Evolutionary conservation across 2,329 filamentous ascomycete species (phyloP), one percentile per base, ranked within the genome.

Genomic region (Pseudocercospora pini-densiflorae): DNA sequence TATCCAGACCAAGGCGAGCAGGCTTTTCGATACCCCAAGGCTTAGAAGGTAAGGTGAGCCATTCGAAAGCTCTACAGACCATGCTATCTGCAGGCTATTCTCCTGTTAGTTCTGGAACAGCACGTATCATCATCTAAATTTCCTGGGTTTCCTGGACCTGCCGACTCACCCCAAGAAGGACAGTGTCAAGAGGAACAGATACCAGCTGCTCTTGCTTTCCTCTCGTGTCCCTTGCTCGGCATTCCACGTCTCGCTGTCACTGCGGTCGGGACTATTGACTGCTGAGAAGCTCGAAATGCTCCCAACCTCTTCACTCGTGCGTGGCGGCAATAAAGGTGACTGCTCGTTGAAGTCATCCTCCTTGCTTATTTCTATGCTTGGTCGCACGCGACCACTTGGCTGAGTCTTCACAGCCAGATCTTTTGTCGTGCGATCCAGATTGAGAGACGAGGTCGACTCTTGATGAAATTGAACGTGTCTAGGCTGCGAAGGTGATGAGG

Each of bases 61-160:
- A 82, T 97, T 94, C 62, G 93, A 97, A 49, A 97, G 85, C 79
- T 98, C 94, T 49, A 97, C 93, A 1, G 94, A 94, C 94, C 94
- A 98, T 29, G 94, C 93, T 72, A 98, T 91, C 81, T 98, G 94
- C 68, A 98, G 83, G 24, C 92, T 86, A 61, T 47, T 36, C 47
- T 45, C 49, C 43, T 10, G 61, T 65, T 36, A 66, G 60, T 61
- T 21, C 36, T 57, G 29, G 21, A 14, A 54, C 43, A 27, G 43
- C 31, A 55, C 54, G 54, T 29, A 45, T 16, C 14, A 16, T 27
- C 4, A 45, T 8, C 9, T 64, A 16, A 8, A 27, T 31, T 55
- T 24, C 59, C 62, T 23, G 57, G 27, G 16, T 40, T 29, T 59
- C 36, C 23, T 33, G 8, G 54, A n/a, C 27, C 60, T 33, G 24